Percentiles rank a stretch among this genome's conserved stretches.
Conservation (phyloP, 805 yeast species). For the Lachancea fermentati region DNA sequence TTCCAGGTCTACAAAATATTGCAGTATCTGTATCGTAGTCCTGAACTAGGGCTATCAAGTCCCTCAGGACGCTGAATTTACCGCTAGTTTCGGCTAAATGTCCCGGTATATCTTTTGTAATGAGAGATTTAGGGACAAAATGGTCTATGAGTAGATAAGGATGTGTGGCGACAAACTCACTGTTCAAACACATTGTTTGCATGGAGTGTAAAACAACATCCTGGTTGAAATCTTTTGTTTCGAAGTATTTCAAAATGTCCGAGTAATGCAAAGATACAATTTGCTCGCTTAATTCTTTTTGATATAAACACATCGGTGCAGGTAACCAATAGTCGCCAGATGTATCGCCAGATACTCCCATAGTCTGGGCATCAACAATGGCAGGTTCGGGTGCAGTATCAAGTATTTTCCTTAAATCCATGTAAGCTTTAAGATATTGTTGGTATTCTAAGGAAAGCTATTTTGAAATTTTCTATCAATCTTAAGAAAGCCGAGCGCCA, state of each 20-base stretch:
- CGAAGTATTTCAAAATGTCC: conserved; percentile 83
- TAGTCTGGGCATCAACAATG: conserved; percentile 53
- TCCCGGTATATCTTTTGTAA: conserved; percentile 63
- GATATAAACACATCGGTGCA: conserved; percentile 80
- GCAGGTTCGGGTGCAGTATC: conserved; percentile 85
- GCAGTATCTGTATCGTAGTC: conserved; percentile 50
- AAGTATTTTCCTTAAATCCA: conserved; percentile 71
- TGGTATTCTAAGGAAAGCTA: neutral
- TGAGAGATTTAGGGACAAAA: conserved; percentile 74
- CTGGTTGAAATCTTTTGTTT: conserved; percentile 43
- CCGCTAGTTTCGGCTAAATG: conserved; percentile 76
- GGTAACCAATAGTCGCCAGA: conserved; percentile 68
- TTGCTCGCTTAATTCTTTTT: conserved; percentile 84
- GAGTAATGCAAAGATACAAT: conserved; percentile 87
- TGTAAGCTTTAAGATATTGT: conserved; percentile 18
- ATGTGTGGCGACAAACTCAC: conserved; percentile 78
- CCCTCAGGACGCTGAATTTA: conserved; percentile 67
- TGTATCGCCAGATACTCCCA: conserved; percentile 30
- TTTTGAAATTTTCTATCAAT: neutral
- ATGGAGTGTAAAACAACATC: conserved; percentile 68
- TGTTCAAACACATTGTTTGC: conserved; percentile 66
- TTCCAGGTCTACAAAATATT: conserved; percentile 62
- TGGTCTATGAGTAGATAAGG: conserved; percentile 83
- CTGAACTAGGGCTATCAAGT: conserved; percentile 52
- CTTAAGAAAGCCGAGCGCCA: neutral